These are phyloP conservation scores for Lasiodiplodia sp. DNA, from an alignment of 2,329 filamentous ascomycete genomes.

Conservation along the genomic window DNA sequence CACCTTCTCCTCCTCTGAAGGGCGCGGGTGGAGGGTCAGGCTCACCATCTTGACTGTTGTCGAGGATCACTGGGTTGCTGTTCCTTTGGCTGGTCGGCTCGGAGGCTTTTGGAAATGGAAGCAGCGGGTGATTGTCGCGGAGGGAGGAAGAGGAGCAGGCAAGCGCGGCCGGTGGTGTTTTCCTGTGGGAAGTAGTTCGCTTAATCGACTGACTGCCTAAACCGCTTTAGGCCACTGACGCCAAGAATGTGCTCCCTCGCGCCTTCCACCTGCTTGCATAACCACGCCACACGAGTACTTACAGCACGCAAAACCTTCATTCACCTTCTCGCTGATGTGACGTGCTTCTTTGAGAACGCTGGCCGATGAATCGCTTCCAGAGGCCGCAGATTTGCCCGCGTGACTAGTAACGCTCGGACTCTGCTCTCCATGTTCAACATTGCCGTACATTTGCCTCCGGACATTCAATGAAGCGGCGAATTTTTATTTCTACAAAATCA, in stretches of 20 bases:
- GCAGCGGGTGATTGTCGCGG: slow-evolving; percentile 41
- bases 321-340: neutral
- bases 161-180: neutral
- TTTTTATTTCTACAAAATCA: neutral
- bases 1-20: slow-evolving; percentile 26
- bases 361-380: neutral
- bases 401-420: slow-evolving; percentile 8
- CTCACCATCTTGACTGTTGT: slow-evolving; percentile 51
- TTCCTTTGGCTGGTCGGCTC: slow-evolving; percentile 40
- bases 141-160: slow-evolving; percentile 30
- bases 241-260: neutral
- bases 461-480: neutral
- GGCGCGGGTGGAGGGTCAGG: slow-evolving; percentile 34
- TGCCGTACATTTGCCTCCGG: neutral
- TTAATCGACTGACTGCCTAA: neutral
- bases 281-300: neutral
- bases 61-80: slow-evolving; percentile 40
- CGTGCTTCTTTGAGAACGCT: neutral
- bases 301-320: neutral
- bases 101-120: slow-evolving; percentile 45
- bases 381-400: neutral
- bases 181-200: neutral
- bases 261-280: neutral
- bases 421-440: neutral
- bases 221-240: slow-evolving; percentile 17